Base-by-base conservation (phyloP, 2,329 filamentous ascomycete species). In the Aspergillus thermomutatus region DNA sequence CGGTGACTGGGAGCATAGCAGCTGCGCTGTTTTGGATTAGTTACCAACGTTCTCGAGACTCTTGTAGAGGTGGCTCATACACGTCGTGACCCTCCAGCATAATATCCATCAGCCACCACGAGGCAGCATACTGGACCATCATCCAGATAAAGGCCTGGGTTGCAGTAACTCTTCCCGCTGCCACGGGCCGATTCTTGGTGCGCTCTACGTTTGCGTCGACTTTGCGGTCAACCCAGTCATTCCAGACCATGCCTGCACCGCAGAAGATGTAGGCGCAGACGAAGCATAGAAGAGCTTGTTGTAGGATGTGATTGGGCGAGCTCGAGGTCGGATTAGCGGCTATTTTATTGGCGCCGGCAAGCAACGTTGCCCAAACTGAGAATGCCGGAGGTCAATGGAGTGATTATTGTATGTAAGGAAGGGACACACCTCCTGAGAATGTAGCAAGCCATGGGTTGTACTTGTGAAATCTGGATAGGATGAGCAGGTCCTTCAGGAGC, bases 201-300 rank as follows among this genome's bases (percentile, higher is more conserved):
- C 68, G 62, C 3, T 62, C 60, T 9, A 69, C 66, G 7, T 68
- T 60, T 23, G 58, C 57, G 37, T 70, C 68, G 27, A 70, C 67
- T 34, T 69, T 62, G 2, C 64, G 66, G 48, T 69, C 68, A 5
- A 70, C 59, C 58, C 60, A 68, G 55, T 70, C 68, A 40, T 70
- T 69, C 68, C 68, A 70, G 2, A 68, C 67, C 66, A 69, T 69
- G 8, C 66, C 68, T 1, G 68, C 68, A 5, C 68, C 68, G 43
- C 66, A 68, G 40, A 69, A 69, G 1, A 67, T 31, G 45, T 65
- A 69, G 2, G 63, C 58, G 34, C 62, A 59, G 14, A 65, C 26
- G 25, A 68, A 65, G 31, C 59, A 61, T 45, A 69, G 52, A 5
- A 57, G 53, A 1, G 64, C 62, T 31, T 67, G 67, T 8, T 52